Percentiles rank a stretch among this genome's conserved stretches.
These are phyloP conservation scores for Flaveria linearis DNA, from an alignment of 129 eudicot species.

Conservation along the genomic window DNA sequence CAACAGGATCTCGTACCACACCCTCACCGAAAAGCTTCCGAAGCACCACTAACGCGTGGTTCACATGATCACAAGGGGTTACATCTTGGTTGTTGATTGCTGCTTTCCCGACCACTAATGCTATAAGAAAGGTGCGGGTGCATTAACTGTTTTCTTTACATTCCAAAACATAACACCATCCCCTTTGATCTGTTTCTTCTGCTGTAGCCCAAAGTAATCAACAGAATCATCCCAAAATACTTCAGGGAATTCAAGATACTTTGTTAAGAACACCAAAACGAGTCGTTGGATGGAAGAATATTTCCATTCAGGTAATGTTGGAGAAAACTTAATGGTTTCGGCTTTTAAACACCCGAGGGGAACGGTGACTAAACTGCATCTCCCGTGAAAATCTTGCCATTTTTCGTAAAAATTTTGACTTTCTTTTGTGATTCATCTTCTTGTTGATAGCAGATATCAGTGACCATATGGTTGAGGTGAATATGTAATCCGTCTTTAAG, in stretches of 20 bases:
- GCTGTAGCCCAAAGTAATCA: conserved; percentile 97
- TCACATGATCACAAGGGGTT: conserved; percentile 66
- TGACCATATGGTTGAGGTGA: conserved; percentile 74
- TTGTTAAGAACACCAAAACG: conserved; percentile 93
- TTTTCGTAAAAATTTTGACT: conserved; percentile 75
- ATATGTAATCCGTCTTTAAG: conserved; percentile 66
- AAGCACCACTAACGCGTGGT: conserved; percentile 73
- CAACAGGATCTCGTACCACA: conserved; percentile 80
- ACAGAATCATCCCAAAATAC: conserved; percentile 97
- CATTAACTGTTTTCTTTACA: conserved; percentile 88
- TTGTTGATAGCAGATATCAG: conserved; percentile 48
- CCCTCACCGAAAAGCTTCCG: conserved; percentile 86
- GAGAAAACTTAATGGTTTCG: conserved; percentile 74
- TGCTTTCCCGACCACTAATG: conserved; percentile 93
- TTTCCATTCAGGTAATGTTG: conserved; percentile 88
- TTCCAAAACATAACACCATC: conserved; percentile 99
- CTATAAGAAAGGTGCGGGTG: conserved; percentile 97
- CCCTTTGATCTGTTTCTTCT: conserved; percentile 71
- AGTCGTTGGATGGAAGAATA: conserved; percentile 71
- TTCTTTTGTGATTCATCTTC: conserved; percentile 40
- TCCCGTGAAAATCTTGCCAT: conserved; percentile 65
- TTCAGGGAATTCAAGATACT: conserved; percentile 78
- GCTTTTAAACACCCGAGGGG: conserved; percentile 95
- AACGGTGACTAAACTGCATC: conserved; percentile 88
- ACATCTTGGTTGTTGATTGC: conserved; percentile 66